phyloP scores from a whole-genome alignment of 2,329 filamentous ascomycete species.

The Aspergillus awamori region DNA sequence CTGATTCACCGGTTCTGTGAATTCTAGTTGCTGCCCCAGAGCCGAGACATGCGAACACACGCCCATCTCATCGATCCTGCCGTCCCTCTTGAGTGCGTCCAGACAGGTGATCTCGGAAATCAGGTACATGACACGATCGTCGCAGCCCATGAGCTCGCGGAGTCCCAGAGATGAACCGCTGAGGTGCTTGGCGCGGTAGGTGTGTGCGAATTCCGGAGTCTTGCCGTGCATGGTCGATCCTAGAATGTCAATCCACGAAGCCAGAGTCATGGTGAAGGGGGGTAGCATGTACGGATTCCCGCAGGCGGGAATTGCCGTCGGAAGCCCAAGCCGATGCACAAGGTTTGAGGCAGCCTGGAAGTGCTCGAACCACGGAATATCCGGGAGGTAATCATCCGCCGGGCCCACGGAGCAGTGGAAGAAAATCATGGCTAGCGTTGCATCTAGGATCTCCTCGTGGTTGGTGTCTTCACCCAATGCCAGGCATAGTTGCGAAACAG shows the following conservation, averaged over 20 bases:
- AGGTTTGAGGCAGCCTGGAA: slow-evolving; percentile 88
- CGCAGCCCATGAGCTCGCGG: slow-evolving; percentile 93
- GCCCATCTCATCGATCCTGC: slow-evolving; percentile 77
- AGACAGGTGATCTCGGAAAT: slow-evolving; percentile 97
- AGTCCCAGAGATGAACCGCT: slow-evolving; percentile 68
- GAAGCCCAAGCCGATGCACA: slow-evolving; percentile 81
- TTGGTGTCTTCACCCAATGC: slow-evolving; percentile 78
- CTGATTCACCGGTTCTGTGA: slow-evolving; percentile 71
- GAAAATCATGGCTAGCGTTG: slow-evolving; percentile 91
- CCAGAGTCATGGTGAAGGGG: slow-evolving; percentile 88
- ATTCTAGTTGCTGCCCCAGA: slow-evolving; percentile 82
- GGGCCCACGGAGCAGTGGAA: slow-evolving; percentile 92
- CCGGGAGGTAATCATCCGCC: slow-evolving; percentile 79
- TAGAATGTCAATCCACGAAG: slow-evolving; percentile 95
- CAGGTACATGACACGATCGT: slow-evolving; percentile 95
- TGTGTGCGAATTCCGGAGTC: slow-evolving; percentile 85
- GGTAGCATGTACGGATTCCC: slow-evolving; percentile 64
- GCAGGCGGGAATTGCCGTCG: slow-evolving; percentile 65
- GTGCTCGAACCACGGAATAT: slow-evolving; percentile 96
- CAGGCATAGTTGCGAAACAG: slow-evolving; percentile 82
- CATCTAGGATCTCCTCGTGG: slow-evolving; percentile 86
- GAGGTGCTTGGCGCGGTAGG: slow-evolving; percentile 93
- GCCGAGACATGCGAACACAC: slow-evolving; percentile 87
- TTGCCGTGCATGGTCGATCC: slow-evolving; percentile 88
- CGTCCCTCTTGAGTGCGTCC: slow-evolving; percentile 80